Percentiles rank a stretch among this genome's conserved stretches.
Conservation (phyloP, 306 rosid species). For the Trifolium dubium region DNA sequence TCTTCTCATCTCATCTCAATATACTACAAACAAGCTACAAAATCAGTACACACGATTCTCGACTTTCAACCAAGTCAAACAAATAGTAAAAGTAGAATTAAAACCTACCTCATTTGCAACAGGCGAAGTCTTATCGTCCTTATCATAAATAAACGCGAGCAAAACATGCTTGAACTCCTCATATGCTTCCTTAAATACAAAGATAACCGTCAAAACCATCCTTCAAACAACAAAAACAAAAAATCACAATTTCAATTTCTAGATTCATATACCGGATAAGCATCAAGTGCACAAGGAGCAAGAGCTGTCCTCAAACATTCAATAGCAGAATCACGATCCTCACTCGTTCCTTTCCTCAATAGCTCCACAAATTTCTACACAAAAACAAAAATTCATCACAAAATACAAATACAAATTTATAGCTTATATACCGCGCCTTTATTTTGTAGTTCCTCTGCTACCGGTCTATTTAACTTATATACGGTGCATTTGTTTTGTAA, state of each 20-base stretch:
- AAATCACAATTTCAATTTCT: background rate
- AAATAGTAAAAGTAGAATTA: constrained; percentile 20
- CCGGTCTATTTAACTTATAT: too few species aligned
- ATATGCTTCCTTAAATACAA: constrained; percentile 91
- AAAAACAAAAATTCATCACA: constrained; percentile 17
- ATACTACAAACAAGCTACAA: constrained; percentile 6
- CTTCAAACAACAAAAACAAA: background rate
- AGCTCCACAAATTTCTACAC: constrained; percentile 90
- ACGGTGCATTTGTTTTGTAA: too few species aligned
- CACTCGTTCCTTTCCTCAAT: constrained; percentile 77
- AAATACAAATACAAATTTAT: background rate
- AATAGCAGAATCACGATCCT: constrained; percentile 86
- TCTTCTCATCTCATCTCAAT: background rate
- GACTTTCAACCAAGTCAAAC: background rate
- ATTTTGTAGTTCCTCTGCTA: too few species aligned
- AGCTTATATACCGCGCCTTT: background rate
- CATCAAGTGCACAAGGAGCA: constrained; percentile 98
- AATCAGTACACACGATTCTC: background rate
- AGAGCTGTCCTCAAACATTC: constrained; percentile 80
- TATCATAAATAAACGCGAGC: constrained; percentile 92
- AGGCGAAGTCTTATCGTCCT: constrained; percentile 80
- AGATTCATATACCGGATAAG: constrained; percentile 75
- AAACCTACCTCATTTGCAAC: constrained; percentile 82
- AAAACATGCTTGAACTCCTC: constrained; percentile 98
- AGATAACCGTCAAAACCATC: constrained; percentile 49